Conservation (phyloP, 75 land plant species). For the Pseudotsuga menziesii region DNA sequence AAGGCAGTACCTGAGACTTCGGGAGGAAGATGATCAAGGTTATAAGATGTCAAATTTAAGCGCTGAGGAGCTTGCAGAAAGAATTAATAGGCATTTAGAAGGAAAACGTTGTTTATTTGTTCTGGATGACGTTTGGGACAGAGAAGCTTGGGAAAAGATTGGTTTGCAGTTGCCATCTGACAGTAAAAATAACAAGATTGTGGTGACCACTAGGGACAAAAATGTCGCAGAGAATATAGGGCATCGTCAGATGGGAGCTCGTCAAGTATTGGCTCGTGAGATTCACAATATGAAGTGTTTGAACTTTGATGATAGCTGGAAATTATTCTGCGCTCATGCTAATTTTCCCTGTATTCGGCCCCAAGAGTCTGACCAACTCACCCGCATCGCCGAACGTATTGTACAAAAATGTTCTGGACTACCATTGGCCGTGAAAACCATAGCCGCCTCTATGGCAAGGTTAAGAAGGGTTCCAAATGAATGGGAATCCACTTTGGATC, state of each 20-base stretch:
- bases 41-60: not conserved
- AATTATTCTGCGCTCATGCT: not conserved
- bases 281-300: not conserved
- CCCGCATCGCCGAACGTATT: not conserved
- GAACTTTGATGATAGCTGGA: not conserved
- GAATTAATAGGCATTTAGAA: not conserved
- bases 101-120: not conserved
- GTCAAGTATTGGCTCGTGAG: not conserved
- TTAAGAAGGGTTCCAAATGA: not conserved
- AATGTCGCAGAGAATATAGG: not conserved
- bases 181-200: not conserved
- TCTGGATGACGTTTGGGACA: conserved; percentile 6
- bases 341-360: no score
- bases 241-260: not conserved
- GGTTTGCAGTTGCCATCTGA: not conserved
- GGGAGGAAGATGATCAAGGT: not conserved
- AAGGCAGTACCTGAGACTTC: no score
- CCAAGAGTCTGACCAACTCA: not conserved
- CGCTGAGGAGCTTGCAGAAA: not conserved
- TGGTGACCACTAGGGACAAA: not conserved
- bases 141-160: not conserved
- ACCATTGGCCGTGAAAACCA: not conserved
- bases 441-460: not conserved
- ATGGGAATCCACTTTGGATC: not conserved
- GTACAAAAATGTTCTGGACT: not conserved